A percentile compares a stretch with the other conserved stretches of the same genome.
Conservation (phyloP, 2,329 filamentous ascomycete species). For the Alternaria brassicae region DNA sequence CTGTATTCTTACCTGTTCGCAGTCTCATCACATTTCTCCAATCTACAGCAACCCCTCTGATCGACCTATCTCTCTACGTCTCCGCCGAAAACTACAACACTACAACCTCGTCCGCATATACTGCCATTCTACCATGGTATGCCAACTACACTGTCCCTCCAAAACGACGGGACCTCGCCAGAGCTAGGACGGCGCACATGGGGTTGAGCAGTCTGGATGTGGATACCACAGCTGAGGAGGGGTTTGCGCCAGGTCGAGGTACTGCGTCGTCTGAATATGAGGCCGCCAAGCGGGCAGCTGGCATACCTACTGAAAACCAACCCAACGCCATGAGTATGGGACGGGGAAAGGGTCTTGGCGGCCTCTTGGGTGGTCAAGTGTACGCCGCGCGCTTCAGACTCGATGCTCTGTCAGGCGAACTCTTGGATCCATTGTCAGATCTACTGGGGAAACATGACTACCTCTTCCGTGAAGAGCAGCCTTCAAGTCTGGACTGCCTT, state of each 20-base stretch:
- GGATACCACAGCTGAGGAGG: slow-evolving; percentile 50
- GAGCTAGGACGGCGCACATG: slow-evolving; percentile 66
- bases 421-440: slow-evolving; percentile 73
- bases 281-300: slow-evolving; percentile 47
- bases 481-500: slow-evolving; percentile 77
- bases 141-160: slow-evolving; percentile 86
- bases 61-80: slow-evolving; percentile 89
- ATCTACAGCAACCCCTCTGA: slow-evolving; percentile 75
- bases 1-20: background rate
- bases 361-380: slow-evolving; percentile 70
- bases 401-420: slow-evolving; percentile 71
- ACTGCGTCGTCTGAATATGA: slow-evolving; percentile 47
- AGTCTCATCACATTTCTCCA: slow-evolving; percentile 71
- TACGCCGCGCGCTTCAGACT: slow-evolving; percentile 78
- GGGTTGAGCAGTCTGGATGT: slow-evolving; percentile 57
- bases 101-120: slow-evolving; percentile 81
- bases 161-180: slow-evolving; percentile 72
- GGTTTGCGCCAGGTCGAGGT: slow-evolving; percentile 36
- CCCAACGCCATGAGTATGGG: slow-evolving; percentile 57
- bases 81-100: slow-evolving; percentile 86
- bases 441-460: slow-evolving; percentile 64
- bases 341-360: slow-evolving; percentile 65
- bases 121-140: slow-evolving; percentile 80
- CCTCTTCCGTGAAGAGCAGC: slow-evolving; percentile 60
- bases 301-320: slow-evolving; percentile 45